A percentile compares a stretch with the other conserved stretches of the same genome.
Conservation (phyloP, 108 stramenopile genomes). For the Cyclotella cryptica region DNA sequence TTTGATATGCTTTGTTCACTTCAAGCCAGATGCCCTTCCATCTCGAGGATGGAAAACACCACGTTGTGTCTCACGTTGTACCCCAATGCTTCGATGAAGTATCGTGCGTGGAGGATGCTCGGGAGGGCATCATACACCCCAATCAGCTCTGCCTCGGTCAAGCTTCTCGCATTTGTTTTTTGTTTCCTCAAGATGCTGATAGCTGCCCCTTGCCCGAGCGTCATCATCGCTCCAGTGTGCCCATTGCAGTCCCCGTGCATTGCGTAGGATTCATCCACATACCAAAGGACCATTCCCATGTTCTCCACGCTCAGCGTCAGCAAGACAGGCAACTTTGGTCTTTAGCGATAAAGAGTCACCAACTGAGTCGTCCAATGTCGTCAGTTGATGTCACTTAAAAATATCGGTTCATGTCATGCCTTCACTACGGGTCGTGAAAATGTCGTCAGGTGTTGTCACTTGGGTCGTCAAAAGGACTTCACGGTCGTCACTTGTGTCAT, state of each 20-base stretch:
- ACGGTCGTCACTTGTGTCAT: too few relatives aligned
- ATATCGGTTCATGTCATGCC: too few relatives aligned
- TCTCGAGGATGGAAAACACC: slow-evolving; percentile 48
- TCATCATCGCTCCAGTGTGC: slow-evolving; percentile 3
- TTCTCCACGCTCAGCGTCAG: not conserved
- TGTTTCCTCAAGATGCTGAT: not conserved
- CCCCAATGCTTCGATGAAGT: not conserved
- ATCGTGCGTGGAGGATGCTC: not conserved
- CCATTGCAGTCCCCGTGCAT: not conserved
- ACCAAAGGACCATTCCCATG: not conserved
- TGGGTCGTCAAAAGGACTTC: too few relatives aligned
- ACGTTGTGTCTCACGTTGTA: not conserved
- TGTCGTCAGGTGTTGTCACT: too few relatives aligned
- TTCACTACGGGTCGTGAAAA: too few relatives aligned
- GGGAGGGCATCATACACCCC: not conserved
- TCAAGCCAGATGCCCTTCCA: slow-evolving; percentile 26
- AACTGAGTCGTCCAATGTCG: too few relatives aligned
- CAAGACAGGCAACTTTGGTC: too few relatives aligned
- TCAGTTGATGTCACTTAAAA: too few relatives aligned
- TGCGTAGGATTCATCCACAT: not conserved
- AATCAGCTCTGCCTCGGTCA: not conserved
- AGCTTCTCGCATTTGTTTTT: not conserved
- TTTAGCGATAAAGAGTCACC: too few relatives aligned
- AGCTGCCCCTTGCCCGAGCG: not conserved
- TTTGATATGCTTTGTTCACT: not conserved